Evolutionary conservation across 2,329 filamentous ascomycete genomes (phyloP).

Genomic region (Aspergillus thermomutatus): DNA sequence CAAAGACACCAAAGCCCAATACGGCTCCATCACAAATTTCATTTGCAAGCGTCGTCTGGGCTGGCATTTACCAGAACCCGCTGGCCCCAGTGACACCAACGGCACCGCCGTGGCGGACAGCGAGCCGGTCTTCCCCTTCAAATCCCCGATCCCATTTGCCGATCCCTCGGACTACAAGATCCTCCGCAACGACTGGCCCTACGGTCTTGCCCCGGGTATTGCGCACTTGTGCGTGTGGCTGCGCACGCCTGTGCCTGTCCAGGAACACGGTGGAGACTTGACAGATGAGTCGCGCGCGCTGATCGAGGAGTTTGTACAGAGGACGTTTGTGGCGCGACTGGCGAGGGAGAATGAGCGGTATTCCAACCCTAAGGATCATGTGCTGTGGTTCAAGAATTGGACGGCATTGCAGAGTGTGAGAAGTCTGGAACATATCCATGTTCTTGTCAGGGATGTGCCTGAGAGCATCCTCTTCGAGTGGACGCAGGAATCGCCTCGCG

Average conservation of each 20-base stretch:
- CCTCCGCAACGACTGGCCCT: constrained; percentile 62
- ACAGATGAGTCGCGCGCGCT: constrained; percentile 47
- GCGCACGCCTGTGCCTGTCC: constrained; percentile 48
- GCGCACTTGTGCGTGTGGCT: constrained; percentile 58
- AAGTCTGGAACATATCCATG: constrained; percentile 56
- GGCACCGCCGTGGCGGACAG: constrained; percentile 21
- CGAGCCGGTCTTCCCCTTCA: constrained; percentile 40
- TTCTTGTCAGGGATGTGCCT: constrained; percentile 50
- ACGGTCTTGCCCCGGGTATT: constrained; percentile 54
- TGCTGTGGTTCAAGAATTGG: constrained; percentile 66
- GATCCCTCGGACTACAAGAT: constrained; percentile 54
- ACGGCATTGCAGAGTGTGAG: constrained; percentile 59
- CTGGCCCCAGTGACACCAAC: constrained; percentile 14
- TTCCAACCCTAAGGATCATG: constrained; percentile 39
- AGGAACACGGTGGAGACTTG: constrained; percentile 47
- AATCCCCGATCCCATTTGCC: constrained; percentile 52
- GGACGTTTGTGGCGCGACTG: constrained; percentile 48
- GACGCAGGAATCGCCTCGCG: constrained; percentile 32
- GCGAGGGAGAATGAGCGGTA: constrained; percentile 31
- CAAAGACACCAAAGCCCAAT: constrained; percentile 50
- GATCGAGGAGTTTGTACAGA: constrained; percentile 50
- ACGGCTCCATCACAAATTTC: constrained; percentile 56
- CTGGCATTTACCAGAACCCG: constrained; percentile 42
- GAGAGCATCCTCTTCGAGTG: constrained; percentile 43
- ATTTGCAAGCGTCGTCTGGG: constrained; percentile 53